Evolutionary conservation across 352 stramenopile genomes (phyloP).

Genomic region (Pythium plurisporium): DNA sequence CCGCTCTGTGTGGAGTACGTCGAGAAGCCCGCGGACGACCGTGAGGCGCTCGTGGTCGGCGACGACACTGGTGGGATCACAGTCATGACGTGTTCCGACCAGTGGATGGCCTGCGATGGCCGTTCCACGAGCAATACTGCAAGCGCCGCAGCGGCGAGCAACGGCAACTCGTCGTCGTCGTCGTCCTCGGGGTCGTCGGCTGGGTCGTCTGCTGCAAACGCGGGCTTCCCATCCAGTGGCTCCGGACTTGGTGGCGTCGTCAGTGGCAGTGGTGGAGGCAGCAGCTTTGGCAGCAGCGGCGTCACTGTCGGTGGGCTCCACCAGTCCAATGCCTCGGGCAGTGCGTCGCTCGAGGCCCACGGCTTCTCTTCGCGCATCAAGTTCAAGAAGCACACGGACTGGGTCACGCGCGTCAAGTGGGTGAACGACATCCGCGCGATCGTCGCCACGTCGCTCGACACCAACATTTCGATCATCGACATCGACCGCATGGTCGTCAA

Average conservation of each 20-base stretch:
- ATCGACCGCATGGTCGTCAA: slow-evolving; percentile 76
- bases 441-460: slow-evolving; percentile 74
- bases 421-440: slow-evolving; percentile 77
- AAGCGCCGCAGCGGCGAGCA: background rate
- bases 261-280: background rate
- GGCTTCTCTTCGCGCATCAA: slow-evolving; percentile 65
- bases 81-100: slow-evolving; percentile 62
- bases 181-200: background rate
- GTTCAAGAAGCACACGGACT: slow-evolving; percentile 81
- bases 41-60: slow-evolving; percentile 70
- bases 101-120: slow-evolving; percentile 67
- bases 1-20: slow-evolving; percentile 79
- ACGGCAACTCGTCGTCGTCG: background rate
- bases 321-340: slow-evolving; percentile 34
- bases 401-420: slow-evolving; percentile 82
- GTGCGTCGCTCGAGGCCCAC: slow-evolving; percentile 49
- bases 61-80: slow-evolving; percentile 74
- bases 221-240: slow-evolving; percentile 8
- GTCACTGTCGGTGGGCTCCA: background rate
- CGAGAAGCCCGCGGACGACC: slow-evolving; percentile 64
- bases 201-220: slow-evolving; percentile 6
- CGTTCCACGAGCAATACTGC: slow-evolving; percentile 33
- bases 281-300: background rate
- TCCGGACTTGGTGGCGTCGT: background rate
- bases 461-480: slow-evolving; percentile 79